These are phyloP conservation scores for Globisporangium splendens DNA, from an alignment of 352 stramenopile genomes.

Conservation along the genomic window DNA sequence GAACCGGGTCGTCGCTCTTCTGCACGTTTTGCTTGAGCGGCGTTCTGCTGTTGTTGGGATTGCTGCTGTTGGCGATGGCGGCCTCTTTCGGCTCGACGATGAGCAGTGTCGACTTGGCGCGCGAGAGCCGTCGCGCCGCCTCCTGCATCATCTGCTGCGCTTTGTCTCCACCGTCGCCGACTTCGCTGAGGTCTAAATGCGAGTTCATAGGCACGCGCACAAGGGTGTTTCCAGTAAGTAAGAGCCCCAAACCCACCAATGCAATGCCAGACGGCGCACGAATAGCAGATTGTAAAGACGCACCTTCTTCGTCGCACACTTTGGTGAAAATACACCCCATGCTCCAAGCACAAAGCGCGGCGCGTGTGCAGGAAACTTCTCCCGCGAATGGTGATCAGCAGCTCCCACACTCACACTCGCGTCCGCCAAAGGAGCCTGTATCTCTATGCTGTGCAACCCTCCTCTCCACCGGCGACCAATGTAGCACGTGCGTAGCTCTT, in stretches of 20 bases:
- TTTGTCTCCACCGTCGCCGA: constrained; percentile 10
- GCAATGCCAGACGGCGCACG: neutral
- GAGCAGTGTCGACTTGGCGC: constrained; percentile 39
- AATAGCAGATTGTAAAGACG: neutral
- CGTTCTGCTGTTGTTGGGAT: constrained; percentile 1
- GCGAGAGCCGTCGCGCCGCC: constrained; percentile 23
- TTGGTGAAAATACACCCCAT: constrained; percentile 22
- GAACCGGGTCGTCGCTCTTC: constrained; percentile 7
- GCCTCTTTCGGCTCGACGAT: constrained; percentile 17
- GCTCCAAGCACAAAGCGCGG: neutral
- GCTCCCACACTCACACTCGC: no score
- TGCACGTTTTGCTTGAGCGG: neutral
- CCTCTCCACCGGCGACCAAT: no score
- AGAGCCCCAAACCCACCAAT: neutral
- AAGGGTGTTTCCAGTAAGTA: neutral
- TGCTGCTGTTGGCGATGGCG: constrained; percentile 8
- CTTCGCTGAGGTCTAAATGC: constrained; percentile 8
- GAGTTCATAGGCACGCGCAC: no score
- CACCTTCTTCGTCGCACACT: constrained; percentile 16
- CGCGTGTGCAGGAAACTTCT: no score
- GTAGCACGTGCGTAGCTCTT: no score
- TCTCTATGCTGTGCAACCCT: no score
- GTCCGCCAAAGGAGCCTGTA: no score
- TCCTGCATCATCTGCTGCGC: constrained; percentile 2
- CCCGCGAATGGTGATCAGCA: no score